Base-by-base conservation (phyloP, 345 rosid genomes). In the Rhizophora apiculata region DNA sequence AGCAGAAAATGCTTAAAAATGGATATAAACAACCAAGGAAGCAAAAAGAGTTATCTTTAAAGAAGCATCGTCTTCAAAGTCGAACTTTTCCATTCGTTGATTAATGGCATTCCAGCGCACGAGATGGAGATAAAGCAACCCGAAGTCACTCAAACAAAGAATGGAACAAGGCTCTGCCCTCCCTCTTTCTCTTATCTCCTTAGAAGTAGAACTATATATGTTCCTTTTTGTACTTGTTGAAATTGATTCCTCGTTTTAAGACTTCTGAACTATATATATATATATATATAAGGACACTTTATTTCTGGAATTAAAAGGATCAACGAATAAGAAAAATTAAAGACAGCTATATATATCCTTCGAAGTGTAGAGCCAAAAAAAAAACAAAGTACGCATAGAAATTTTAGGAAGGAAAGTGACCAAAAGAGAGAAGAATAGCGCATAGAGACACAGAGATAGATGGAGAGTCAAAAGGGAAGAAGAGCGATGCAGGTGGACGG, bases 401-500 rank as follows among this genome's bases (percentile, higher is more conserved):
- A 34, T 39, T 46, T 22, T 21, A 22, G 15, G 10, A 56, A 15
- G 30, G 30, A 0, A 9, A n/a, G 24, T 7, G 26, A 53, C 26
- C 19, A 52, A 11, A 54, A 24, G 21, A 4, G 22, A 13, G 8
- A 31, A 22, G 20, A 61, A 24, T 15, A 10, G 27, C 7, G 16
- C 29, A 11, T 61, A 31, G 19, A 24, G 31, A 13, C 4, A 8
- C 0, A 32, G 36, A 11, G 49, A 56, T 18, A 21, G n/a, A 27
- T 9, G 9, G 21, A 31, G 74, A 22, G 68, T n/a, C 43, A 55
- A 48, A 51, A 16, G 22, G 32, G 8, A 56, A 18, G 22, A 24
- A 24, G 64, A 30, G 30, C n/a, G 46, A 51, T 46, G 67, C 49
- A 53, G 81, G 75, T 32, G 79, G 68, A 79, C 80, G 80, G 83